Evolutionary conservation across 1,284 basidiomycete genomes (phyloP).

Genomic region (Leccinum olivaceoglutinosum): DNA sequence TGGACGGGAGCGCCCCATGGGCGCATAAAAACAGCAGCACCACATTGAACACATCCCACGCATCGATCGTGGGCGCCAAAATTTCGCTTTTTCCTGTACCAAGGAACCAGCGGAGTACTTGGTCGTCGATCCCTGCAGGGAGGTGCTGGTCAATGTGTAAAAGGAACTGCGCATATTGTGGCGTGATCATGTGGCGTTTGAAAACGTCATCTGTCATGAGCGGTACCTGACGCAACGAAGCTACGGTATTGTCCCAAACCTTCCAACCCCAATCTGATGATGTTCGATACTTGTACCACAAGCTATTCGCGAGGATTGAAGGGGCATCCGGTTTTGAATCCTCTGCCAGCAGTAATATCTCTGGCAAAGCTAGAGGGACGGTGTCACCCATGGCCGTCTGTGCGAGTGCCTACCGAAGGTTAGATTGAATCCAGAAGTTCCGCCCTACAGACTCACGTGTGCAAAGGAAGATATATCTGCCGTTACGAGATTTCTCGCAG

Average conservation of each 20-base stretch:
- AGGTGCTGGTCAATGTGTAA: conserved; percentile 70
- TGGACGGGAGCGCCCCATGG: conserved; percentile 44
- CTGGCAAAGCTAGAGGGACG: conserved; percentile 57
- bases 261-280: conserved; percentile 69
- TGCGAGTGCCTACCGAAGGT: conserved; percentile 36
- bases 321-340: conserved; percentile 55
- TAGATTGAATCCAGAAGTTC: background rate
- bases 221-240: conserved; percentile 62
- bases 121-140: conserved; percentile 60
- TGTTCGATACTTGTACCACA: conserved; percentile 76
- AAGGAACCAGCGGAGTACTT: conserved; percentile 63
- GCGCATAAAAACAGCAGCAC: conserved; percentile 30
- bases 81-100: conserved; percentile 61
- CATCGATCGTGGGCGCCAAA: conserved; percentile 47
- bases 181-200: conserved; percentile 45
- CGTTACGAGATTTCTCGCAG: conserved; percentile 52
- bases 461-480: conserved; percentile 57
- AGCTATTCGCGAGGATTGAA: conserved; percentile 59
- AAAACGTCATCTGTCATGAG: conserved; percentile 43
- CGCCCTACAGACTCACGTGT: conserved; percentile 41
- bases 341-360: conserved; percentile 58
- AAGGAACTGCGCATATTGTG: conserved; percentile 65
- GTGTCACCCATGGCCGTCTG: conserved; percentile 41
- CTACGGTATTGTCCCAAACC: conserved; percentile 74
- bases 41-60: conserved; percentile 33